Evolutionary conservation across 2,329 filamentous ascomycete genomes (phyloP).

Genomic region (Cladophialophora carrionii): DNA sequence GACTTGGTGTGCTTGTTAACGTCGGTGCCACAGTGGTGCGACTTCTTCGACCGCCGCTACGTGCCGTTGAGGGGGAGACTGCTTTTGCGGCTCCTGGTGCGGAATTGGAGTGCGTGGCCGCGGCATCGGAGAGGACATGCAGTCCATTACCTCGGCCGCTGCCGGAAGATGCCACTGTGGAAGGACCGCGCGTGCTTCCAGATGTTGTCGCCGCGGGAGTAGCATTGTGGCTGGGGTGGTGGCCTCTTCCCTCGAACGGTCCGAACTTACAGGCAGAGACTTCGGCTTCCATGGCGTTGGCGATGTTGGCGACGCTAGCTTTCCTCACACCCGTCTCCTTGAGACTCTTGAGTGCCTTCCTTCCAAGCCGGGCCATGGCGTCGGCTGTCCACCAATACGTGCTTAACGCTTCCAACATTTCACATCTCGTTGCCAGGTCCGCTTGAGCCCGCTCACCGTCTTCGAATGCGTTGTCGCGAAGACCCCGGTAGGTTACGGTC

Average conservation of each 20-base stretch:
- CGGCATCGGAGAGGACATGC: conserved; percentile 38
- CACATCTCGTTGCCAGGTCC: conserved; percentile 45
- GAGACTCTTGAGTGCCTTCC: conserved; percentile 43
- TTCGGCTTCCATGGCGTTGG: conserved; percentile 51
- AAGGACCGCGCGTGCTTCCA: background rate
- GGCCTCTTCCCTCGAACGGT: conserved; percentile 31
- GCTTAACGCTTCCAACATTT: conserved; percentile 44
- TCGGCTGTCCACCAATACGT: conserved; percentile 48
- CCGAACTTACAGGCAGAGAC: conserved; percentile 40
- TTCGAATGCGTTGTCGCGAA: conserved; percentile 54
- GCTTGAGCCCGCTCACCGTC: conserved; percentile 45
- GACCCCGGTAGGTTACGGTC: conserved; percentile 61
- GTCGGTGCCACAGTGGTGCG: conserved; percentile 3
- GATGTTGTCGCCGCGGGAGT: conserved; percentile 4
- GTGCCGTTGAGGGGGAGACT: background rate
- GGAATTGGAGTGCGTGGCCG: conserved; percentile 30
- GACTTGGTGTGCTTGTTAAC: background rate
- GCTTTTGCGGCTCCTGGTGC: background rate
- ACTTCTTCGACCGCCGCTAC: background rate
- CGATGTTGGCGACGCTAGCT: conserved; percentile 51
- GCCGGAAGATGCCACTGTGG: background rate
- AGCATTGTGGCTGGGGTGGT: background rate
- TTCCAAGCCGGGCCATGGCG: conserved; percentile 48
- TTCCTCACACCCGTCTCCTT: conserved; percentile 37
- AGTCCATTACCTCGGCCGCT: conserved; percentile 26